Percentiles rank a stretch among this genome's conserved stretches.
These are phyloP conservation scores for Nicotiana paniculata DNA, from an alignment of 257 asterid species.

Conservation along the genomic window DNA sequence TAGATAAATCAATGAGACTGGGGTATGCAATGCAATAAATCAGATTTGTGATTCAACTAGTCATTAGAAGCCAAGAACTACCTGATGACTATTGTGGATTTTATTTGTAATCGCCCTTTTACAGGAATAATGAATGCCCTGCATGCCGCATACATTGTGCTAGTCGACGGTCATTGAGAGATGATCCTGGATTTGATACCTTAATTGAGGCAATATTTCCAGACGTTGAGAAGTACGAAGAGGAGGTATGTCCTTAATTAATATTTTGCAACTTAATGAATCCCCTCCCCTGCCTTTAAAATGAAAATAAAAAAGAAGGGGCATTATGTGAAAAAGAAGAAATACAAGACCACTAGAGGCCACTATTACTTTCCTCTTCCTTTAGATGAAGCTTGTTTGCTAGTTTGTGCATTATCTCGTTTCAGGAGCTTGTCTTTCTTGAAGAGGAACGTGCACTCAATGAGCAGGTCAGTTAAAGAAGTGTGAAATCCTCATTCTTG, in stretches of 20 bases:
- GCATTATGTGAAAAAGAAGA: neutral
- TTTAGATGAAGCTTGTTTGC: neutral
- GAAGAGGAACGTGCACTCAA: constrained; percentile 32
- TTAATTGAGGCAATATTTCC: constrained; percentile 31
- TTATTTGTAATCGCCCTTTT: neutral
- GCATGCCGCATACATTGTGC: constrained; percentile 53
- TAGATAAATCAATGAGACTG: constrained; percentile 51
- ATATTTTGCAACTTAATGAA: neutral
- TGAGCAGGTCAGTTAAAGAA: constrained; percentile 25
- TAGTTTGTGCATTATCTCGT: constrained; percentile 1
- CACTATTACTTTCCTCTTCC: neutral
- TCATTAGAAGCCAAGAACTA: neutral
- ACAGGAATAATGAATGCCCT: constrained; percentile 53
- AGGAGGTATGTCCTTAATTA: constrained; percentile 29
- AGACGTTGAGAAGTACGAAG: constrained; percentile 36
- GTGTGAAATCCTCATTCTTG: neutral
- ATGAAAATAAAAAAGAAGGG: neutral
- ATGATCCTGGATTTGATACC: constrained; percentile 38
- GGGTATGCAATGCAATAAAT: constrained; percentile 27
- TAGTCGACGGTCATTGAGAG: constrained; percentile 50
- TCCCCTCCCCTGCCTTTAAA: neutral
- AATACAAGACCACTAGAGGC: neutral
- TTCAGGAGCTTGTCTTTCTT: constrained; percentile 28
- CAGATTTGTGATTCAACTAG: neutral
- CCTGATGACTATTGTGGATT: neutral